Evolutionary conservation across 2,329 filamentous ascomycete species (phyloP), one percentile per base, ranked within the genome.

Genomic region (Neocatenulostroma microsporum): DNA sequence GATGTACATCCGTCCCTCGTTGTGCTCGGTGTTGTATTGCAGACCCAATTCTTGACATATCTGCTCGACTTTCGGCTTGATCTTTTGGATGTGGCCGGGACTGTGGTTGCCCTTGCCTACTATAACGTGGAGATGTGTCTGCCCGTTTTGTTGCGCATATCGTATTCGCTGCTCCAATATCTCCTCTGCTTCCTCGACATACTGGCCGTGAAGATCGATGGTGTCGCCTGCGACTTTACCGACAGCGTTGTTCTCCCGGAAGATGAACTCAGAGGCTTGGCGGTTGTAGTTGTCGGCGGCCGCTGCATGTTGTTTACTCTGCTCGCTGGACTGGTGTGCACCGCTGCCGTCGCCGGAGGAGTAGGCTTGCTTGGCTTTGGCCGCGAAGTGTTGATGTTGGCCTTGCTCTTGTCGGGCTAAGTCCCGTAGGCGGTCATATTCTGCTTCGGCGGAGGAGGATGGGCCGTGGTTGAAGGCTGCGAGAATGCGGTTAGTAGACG

Each of bases 91-190:
- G 54, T 91, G 82, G 47, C 80, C 75, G 8, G 66, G 68, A 34
- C 79, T 85, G 66, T 98, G 91, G 60, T 93, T 91, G 3, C 91
- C 91, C 63, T 89, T 94, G 55, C 91, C 91, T 20, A 96, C 89
- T 54, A 98, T 95, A 26, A 94, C 88, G 64, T 94, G 87, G 38
- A 98, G 67, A 64, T 94, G 85, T 14, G 69, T 76, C 66, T 94
- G 82, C 1, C 84, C 84, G 23, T 76, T 73, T 36, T 73, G 62
- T 57, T 78, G 76, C 40, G 87, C 87, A 49, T 84, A 80, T 48
- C 77, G 76, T 55, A 98, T 94, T 48, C 91, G 74, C 62, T 84
- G 72, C 65, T 89, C 84, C 15, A 96, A 69, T 39, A 95, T 91
- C 46, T 85, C 76, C 68, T 94, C 87, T 4, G 91, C 91, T 67